Conservation (phyloP, 495 filamentous ascomycete species). For the Xylaria bambusicola region DNA sequence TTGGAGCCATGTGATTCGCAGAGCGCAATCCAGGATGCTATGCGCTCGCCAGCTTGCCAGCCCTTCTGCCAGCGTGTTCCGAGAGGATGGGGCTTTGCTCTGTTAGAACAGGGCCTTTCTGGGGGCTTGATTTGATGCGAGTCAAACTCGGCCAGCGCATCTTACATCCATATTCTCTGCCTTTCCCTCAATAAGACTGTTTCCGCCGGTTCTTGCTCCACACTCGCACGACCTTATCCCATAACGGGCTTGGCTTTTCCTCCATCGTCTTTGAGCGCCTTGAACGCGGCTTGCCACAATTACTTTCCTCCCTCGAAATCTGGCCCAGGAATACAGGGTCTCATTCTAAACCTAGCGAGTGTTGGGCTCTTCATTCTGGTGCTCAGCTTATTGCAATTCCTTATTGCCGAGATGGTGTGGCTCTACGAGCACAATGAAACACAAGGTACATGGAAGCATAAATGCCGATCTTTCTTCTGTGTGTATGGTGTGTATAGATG, state of each 20-base stretch:
- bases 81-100: constrained; percentile 30
- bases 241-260: constrained; percentile 8
- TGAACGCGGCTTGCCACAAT: background rate
- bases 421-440: constrained; percentile 20
- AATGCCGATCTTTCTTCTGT: constrained; percentile 16
- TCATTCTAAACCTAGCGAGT: background rate
- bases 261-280: background rate
- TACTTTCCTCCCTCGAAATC: background rate
- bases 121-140: constrained; percentile 38
- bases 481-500: background rate
- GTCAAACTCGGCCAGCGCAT: constrained; percentile 40
- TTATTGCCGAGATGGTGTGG: constrained; percentile 19
- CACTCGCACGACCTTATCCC: constrained; percentile 23
- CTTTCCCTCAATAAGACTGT: constrained; percentile 16
- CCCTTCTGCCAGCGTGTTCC: constrained; percentile 31
- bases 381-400: constrained; percentile 5
- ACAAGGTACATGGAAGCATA: constrained; percentile 11
- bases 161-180: constrained; percentile 29
- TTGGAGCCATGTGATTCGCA: constrained; percentile 29
- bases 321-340: background rate
- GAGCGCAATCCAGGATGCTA: constrained; percentile 32
- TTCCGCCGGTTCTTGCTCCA: constrained; percentile 11
- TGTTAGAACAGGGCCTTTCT: constrained; percentile 31
- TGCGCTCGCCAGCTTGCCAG: constrained; percentile 24
- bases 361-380: background rate